A percentile compares a stretch with the other conserved stretches of the same genome.
phyloP scores from a whole-genome alignment of 345 rosid genomes.

The Salix suchowensis region DNA sequence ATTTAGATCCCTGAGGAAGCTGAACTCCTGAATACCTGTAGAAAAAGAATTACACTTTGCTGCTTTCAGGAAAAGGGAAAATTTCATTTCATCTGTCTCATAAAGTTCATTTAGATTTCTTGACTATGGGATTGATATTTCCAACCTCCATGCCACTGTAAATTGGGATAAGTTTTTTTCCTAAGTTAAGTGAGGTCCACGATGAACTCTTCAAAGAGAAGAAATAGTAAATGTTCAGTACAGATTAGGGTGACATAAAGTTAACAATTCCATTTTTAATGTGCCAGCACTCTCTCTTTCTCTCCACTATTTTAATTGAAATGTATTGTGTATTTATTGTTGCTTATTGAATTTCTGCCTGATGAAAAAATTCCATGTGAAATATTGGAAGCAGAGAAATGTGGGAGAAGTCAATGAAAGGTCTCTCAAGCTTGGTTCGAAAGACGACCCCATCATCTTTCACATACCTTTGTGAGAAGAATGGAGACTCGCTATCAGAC shows the following conservation, averaged over 20 bases:
- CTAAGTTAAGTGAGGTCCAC: background rate
- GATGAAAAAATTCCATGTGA: background rate
- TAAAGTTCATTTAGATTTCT: background rate
- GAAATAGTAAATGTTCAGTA: background rate
- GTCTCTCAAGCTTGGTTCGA: constrained; percentile 67
- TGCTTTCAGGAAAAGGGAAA: background rate
- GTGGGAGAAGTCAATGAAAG: constrained; percentile 99
- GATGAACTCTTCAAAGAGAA: background rate
- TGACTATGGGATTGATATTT: background rate
- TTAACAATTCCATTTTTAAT: background rate
- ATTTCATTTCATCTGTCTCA: background rate
- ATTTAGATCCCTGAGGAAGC: background rate
- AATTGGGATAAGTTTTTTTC: background rate
- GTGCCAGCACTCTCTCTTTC: background rate
- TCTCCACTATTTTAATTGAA: background rate
- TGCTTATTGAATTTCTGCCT: background rate
- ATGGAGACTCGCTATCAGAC: constrained; percentile 50
- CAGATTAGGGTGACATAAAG: background rate
- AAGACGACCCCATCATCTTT: constrained; percentile 85
- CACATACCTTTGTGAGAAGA: constrained; percentile 83
- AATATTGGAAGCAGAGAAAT: constrained; percentile 52
- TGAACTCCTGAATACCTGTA: background rate
- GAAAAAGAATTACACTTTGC: background rate
- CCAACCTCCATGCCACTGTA: background rate
- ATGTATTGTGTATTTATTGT: background rate